Evolutionary conservation across 179 eudicot species (phyloP).

Genomic region (Beta macrorhiza): DNA sequence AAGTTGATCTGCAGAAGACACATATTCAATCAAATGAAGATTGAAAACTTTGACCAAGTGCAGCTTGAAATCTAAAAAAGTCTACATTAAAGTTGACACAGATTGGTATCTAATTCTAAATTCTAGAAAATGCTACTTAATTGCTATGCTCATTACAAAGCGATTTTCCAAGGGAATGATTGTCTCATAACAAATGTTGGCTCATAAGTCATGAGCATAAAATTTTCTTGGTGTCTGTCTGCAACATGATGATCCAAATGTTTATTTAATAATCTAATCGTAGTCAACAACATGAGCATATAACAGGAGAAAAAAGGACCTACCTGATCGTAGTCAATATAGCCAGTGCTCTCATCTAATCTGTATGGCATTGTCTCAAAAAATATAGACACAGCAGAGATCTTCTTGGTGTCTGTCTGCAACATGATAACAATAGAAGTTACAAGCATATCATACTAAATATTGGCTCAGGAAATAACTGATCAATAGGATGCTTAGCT

Average conservation of each 20-base stretch:
- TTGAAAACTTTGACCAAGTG: background rate
- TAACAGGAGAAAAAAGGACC: background rate
- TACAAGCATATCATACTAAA: background rate
- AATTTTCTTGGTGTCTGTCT: too few relatives aligned
- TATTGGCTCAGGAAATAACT: background rate
- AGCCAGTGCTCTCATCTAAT: constrained; percentile 84
- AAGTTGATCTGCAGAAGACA: background rate
- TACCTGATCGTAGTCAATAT: constrained; percentile 94
- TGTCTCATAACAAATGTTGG: background rate
- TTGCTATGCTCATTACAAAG: background rate
- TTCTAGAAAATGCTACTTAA: background rate
- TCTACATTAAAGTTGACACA: background rate
- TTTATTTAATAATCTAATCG: too few relatives aligned
- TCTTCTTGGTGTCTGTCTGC: constrained; percentile 98
- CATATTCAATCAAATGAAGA: background rate
- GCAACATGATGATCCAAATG: too few relatives aligned
- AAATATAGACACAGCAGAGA: constrained; percentile 90
- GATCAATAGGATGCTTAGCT: background rate
- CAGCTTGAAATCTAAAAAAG: background rate
- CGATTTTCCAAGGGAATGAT: background rate
- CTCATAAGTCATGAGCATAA: too few relatives aligned
- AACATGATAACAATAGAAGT: constrained; percentile 13
- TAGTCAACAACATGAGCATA: too few relatives aligned
- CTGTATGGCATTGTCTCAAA: constrained; percentile 99
- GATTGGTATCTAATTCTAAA: too few relatives aligned